Evolutionary conservation across 2,329 filamentous ascomycete genomes (phyloP), one percentile per base, ranked within the genome.

Genomic region (Phialophora expanda): DNA sequence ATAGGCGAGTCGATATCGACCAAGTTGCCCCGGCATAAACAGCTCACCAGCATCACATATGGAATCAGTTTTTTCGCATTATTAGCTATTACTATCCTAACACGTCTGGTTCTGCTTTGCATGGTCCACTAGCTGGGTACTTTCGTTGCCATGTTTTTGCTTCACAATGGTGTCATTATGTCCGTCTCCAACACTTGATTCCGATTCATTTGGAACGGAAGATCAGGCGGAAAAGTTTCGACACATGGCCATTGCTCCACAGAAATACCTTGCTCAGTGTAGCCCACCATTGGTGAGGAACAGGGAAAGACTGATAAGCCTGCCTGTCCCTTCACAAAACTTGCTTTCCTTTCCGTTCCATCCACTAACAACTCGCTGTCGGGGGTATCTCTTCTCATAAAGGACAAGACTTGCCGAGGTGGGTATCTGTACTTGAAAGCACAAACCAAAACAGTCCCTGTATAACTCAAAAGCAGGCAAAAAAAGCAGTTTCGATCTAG

Each of bases 341-440:
- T 30, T 57, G 53, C 50, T 50, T 55, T 61, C 54, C 54, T 55
- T 59, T 38, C 65, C 59, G 46, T 57, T 60, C 58, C 63, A 66
- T 64, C 62, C 65, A 64, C 60, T 58, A 66, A 63, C 62, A 44
- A 65, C 62, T 65, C 59, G 62, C 61, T 58, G 61, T 67, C 62
- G 65, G 67, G 38, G 65, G 65, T 69, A 66, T 69, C 68, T 70
- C 60, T 69, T 66, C 61, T 66, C 68, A 54, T 70, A 70, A 70
- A 70, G 62, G 65, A 68, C 66, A 66, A 70, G 68, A 67, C 66
- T 66, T 69, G 68, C 68, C 54, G 61, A 68, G 66, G 64, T 66
- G 66, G 68, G 68, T 70, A 70, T 70, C 68, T 68, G 66, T 66
- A 69, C 61, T 44, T 69, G n/a, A 60, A 66, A 66, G 58, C 58